phyloP scores from a whole-genome alignment of 257 asterid species.

The Nicotiana obtusifolia region DNA sequence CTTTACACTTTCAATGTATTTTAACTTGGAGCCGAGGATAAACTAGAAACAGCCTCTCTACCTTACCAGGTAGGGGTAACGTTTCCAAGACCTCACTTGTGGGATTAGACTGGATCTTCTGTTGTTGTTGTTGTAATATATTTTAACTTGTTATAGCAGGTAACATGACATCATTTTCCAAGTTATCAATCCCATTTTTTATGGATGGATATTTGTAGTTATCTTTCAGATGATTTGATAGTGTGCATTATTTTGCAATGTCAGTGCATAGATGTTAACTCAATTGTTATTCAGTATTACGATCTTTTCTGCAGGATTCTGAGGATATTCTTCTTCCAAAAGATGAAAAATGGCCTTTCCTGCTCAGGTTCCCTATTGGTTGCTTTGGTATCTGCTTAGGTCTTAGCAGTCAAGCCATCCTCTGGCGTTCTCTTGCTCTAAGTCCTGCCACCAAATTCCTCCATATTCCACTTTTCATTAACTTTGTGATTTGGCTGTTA shows the following conservation, averaged over 20 bases:
- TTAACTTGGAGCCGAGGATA: too few species aligned
- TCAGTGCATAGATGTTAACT: background rate
- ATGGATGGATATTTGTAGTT: background rate
- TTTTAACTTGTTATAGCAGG: background rate
- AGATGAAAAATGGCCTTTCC: constrained; percentile 86
- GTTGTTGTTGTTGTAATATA: too few species aligned
- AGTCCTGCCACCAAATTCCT: constrained; percentile 71
- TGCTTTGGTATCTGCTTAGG: constrained; percentile 90
- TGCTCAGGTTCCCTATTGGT: constrained; percentile 88
- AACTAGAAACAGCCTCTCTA: too few species aligned
- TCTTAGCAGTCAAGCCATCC: constrained; percentile 86
- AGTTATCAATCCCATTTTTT: background rate
- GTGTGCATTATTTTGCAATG: background rate
- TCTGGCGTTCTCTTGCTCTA: constrained; percentile 60
- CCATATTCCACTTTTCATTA: constrained; percentile 55
- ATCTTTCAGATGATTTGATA: background rate
- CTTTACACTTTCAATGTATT: too few species aligned
- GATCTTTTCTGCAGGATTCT: constrained; percentile 43
- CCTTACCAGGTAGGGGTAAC: too few species aligned
- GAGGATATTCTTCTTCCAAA: constrained; percentile 89
- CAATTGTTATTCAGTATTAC: background rate
- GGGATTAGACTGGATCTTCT: too few species aligned
- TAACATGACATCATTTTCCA: background rate
- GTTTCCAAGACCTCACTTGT: too few species aligned
- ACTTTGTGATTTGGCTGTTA: constrained; percentile 65